Base-by-base conservation (phyloP, 257 asterid genomes). In the Capsicum chinense region DNA sequence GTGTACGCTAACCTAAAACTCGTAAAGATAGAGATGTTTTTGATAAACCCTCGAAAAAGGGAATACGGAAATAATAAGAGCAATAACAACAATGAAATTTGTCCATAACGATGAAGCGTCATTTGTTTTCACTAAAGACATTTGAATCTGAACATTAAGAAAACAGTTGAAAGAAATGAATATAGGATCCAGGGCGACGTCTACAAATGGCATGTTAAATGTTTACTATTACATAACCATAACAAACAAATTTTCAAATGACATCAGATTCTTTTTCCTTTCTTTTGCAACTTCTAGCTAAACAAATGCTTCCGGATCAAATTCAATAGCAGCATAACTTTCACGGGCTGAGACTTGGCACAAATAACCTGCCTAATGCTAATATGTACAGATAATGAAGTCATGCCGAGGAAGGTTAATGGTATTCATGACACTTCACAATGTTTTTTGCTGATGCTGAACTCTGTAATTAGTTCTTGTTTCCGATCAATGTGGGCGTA, bases 401-500 rank as follows among this genome's bases (percentile, higher is more conserved):
- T 35, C 64, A 68, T 54, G 80, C 79, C 81, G 48, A 52, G 81
- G 79, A 52, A 16, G 2, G n/a, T 81, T 50, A 21, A 47, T 62
- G 14, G 71, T 39, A 12, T 42, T 42, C 60, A 19, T 14, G 47
- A 15, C 59, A 81, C n/a, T 57, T 69, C 52, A 71, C 39, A 35
- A 56, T 80, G 42, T 54, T 79, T 47, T 15, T 21, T 69, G 83
- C 63, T 76, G 74, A 57, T 47, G 58, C 64, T 6, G 63, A 69
- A 81, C 71, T 86, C 58, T 86, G 87, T 63, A 88, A 83, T 79
- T 88, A 85, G 78, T 73, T 88, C 81, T 92, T 93, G 91, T 83
- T 90, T 82, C 94, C 86, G 10, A 94, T 79, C 89, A 95, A 86
- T 17, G 98, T 91, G 15, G 99, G 99, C 59, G 97, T 93, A 16